Percentiles rank a stretch among this genome's conserved stretches.
These are phyloP conservation scores for Pulicaria dysenterica DNA, from an alignment of 129 eudicot genomes.

Conservation along the genomic window DNA sequence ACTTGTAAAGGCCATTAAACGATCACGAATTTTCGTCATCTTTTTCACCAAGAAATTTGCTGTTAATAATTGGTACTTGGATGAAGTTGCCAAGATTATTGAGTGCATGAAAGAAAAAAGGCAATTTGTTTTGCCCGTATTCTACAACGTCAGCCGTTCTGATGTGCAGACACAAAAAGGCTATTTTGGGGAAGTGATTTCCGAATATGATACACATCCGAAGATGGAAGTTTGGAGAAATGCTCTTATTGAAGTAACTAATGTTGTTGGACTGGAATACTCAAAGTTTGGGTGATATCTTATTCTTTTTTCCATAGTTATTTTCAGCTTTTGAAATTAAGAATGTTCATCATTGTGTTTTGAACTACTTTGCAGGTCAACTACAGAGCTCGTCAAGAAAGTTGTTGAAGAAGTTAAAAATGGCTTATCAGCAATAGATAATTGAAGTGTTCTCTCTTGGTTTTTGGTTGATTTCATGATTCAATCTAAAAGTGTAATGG, in stretches of 20 bases:
- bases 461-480: too few species aligned
- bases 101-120: slow-evolving; percentile 19
- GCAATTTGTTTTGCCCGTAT: slow-evolving; percentile 6
- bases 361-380: slow-evolving; percentile 11
- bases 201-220: slow-evolving; percentile 12
- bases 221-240: slow-evolving; percentile 20
- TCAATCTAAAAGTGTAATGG: too few species aligned
- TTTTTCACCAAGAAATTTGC: slow-evolving; percentile 10
- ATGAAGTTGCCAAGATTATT: slow-evolving; percentile 26
- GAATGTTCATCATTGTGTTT: not conserved
- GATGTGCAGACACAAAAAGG: slow-evolving; percentile 25
- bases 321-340: not conserved
- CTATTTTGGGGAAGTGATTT: slow-evolving; percentile 22
- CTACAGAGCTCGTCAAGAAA: slow-evolving; percentile 21
- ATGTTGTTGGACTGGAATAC: slow-evolving; percentile 11
- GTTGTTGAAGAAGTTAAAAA: slow-evolving; percentile 19
- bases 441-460: too few species aligned
- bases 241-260: slow-evolving; percentile 10
- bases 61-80: slow-evolving; percentile 21
- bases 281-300: slow-evolving; percentile 18
- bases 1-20: slow-evolving; percentile 1
- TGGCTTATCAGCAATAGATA: not conserved
- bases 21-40: not conserved
- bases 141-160: not conserved
- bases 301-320: not conserved